A percentile compares a stretch with the other conserved stretches of the same genome.
Evolutionary conservation across 2,329 filamentous ascomycete species (phyloP).

Genomic region (Colletotrichum musae): DNA sequence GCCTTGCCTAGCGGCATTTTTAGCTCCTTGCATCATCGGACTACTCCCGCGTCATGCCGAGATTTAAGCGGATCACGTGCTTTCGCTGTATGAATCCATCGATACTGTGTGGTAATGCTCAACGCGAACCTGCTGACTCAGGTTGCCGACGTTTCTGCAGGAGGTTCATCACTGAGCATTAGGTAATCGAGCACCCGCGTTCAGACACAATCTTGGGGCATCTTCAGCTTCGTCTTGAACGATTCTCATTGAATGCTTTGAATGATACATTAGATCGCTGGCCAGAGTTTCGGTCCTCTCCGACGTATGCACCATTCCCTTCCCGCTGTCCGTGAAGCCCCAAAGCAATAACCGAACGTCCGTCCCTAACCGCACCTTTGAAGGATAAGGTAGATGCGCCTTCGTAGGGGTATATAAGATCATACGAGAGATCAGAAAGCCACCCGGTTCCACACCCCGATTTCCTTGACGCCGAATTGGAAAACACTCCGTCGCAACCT

Average conservation of each 20-base stretch:
- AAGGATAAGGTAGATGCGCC: constrained; percentile 38
- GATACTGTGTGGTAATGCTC: no score
- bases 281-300: constrained; percentile 1
- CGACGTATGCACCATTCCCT: constrained; percentile 30
- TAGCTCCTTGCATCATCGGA: constrained; percentile 37
- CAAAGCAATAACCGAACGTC: constrained; percentile 30
- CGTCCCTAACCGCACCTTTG: constrained; percentile 37
- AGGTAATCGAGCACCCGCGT: not conserved
- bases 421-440: constrained; percentile 38
- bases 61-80: constrained; percentile 49
- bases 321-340: constrained; percentile 13
- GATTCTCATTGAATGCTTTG: constrained; percentile 28
- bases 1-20: constrained; percentile 45
- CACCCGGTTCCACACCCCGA: constrained; percentile 17
- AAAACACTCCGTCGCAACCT: constrained; percentile 25
- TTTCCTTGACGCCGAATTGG: constrained; percentile 32
- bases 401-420: constrained; percentile 42
- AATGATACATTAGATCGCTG: constrained; percentile 34
- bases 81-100: not conserved
- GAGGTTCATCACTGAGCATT: no score
- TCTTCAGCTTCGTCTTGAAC: not conserved
- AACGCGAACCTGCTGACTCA: not conserved
- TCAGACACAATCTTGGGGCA: not conserved
- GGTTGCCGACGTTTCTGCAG: no score
- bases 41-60: constrained; percentile 48